Evolutionary conservation across 495 filamentous ascomycete genomes (phyloP), one percentile per base, ranked within the genome.

Genomic region (Xylaria scruposa): DNA sequence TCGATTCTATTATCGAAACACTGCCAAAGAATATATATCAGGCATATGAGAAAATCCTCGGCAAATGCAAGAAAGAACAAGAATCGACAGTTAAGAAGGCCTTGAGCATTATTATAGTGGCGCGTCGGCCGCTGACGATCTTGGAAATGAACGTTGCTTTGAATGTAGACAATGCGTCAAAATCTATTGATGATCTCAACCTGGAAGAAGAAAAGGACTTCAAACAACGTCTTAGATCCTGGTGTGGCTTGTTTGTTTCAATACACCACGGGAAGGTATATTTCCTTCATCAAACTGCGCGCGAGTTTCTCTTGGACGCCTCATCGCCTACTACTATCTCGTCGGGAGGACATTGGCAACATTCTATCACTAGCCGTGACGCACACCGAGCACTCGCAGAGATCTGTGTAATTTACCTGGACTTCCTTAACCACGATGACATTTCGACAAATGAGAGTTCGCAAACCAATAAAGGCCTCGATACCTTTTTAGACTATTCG

Each of bases 231-330:
- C 51, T 85, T 0, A 61, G 78, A 75, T 75, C 80, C 19, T 44
- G 79, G 9, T 85, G 84, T 69, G 83, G 84, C 0, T 79, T 85
- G 15, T 81, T 85, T 61, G 64, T 86, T 15, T 74, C 70, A 7
- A 79, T 84, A 26, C 62, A 77, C 17, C 71, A 82, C 29, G 72
- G 70, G 0, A 78, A 72, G 67, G 56, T 86, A 4, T 86, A 83
- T 68, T 65, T 86, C 1, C 74, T 86, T 46, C 84, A 85, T 62
- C 84, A 86, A 56, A 86, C 84, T 6, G 82, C 81, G 2, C 83
- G 74, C 53, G 81, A 84, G 65, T 83, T 81, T 53, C 71, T 83
- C 15, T 70, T 81, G 71, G 46, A 60, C 19, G 3, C 9, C 42
- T 44, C 73, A n/a, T 44, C 61, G 53, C 46, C 33, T 8, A 8